Conservation (phyloP, 169 alveolate genomes). For the Theileria annulata region DNA sequence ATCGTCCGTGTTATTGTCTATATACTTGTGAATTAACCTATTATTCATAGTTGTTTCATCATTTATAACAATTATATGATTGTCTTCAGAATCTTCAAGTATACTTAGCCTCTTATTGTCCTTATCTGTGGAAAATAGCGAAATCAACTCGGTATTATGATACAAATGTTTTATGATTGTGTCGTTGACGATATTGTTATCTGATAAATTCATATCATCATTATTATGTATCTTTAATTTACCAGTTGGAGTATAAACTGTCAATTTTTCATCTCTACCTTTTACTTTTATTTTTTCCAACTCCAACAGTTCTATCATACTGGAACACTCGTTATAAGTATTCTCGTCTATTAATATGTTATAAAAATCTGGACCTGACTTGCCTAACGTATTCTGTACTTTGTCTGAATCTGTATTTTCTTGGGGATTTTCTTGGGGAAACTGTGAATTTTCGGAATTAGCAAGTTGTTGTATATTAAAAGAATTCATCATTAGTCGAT, state of each 20-base stretch:
- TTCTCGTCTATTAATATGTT: slow-evolving; percentile 69
- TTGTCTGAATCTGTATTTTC: not conserved
- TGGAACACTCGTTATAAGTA: slow-evolving; percentile 70
- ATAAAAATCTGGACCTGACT: slow-evolving; percentile 43
- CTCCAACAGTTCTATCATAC: slow-evolving; percentile 68
- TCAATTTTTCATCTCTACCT: slow-evolving; percentile 74
- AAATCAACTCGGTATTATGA: not conserved
- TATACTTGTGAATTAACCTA: not conserved
- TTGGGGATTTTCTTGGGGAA: not conserved
- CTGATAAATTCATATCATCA: not conserved
- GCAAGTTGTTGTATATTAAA: slow-evolving; percentile 33
- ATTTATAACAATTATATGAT: not conserved
- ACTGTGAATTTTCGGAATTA: slow-evolving; percentile 8
- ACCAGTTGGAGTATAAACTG: slow-evolving; percentile 81
- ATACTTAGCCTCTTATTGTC: not conserved
- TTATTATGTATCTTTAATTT: slow-evolving; percentile 31
- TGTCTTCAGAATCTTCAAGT: not conserved
- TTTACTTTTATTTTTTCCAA: slow-evolving; percentile 74
- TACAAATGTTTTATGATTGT: not conserved
- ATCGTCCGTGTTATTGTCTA: not conserved
- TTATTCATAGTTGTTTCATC: not conserved
- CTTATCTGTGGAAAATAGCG: not conserved
- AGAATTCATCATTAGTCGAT: slow-evolving; percentile 64
- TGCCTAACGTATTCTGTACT: not conserved
- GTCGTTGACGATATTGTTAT: not conserved